A percentile compares a stretch with the other conserved stretches of the same genome.
These are phyloP conservation scores for Miscanthus lutarioriparius DNA, from an alignment of 176 grass and related monocot species.

Conservation along the genomic window DNA sequence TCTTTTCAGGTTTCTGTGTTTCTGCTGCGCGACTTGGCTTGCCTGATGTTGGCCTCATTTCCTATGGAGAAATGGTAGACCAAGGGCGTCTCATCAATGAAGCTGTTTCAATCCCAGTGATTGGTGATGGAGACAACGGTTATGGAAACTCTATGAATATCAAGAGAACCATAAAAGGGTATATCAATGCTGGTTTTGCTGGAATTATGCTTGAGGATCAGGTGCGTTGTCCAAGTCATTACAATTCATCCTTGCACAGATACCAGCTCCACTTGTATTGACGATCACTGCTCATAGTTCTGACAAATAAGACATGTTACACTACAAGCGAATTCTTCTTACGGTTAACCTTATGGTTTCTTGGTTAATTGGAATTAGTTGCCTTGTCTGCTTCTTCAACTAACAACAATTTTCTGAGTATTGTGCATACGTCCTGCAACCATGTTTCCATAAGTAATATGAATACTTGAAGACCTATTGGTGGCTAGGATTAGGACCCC, in stretches of 20 bases:
- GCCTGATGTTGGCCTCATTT: constrained; percentile 91
- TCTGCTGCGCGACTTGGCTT: constrained; percentile 79
- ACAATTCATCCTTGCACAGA: constrained; percentile 1
- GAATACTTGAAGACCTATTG: not conserved
- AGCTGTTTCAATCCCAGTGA: constrained; percentile 81
- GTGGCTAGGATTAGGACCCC: not conserved
- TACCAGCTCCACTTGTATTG: not conserved
- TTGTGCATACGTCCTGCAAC: not conserved
- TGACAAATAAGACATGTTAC: not conserved
- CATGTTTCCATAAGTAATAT: not conserved
- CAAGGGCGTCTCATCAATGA: constrained; percentile 82
- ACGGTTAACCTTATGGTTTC: not conserved
- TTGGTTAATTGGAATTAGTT: not conserved
- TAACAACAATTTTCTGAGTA: not conserved
- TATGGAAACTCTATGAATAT: constrained; percentile 99
- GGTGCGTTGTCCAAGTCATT: constrained; percentile 30
- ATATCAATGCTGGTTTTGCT: constrained; percentile 91
- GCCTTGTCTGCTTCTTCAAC: not conserved
- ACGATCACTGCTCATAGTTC: not conserved
- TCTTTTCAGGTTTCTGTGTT: constrained; percentile 77
- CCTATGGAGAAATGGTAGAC: constrained; percentile 90
- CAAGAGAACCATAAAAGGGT: constrained; percentile 94
- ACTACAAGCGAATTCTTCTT: not conserved
- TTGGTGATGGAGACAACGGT: constrained; percentile 96
- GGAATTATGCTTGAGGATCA: constrained; percentile 99